Evolutionary conservation across 139 green algal genomes (phyloP), one percentile per base, ranked within the genome.

Genomic region (Chlamydomonas asymmetrica): DNA sequence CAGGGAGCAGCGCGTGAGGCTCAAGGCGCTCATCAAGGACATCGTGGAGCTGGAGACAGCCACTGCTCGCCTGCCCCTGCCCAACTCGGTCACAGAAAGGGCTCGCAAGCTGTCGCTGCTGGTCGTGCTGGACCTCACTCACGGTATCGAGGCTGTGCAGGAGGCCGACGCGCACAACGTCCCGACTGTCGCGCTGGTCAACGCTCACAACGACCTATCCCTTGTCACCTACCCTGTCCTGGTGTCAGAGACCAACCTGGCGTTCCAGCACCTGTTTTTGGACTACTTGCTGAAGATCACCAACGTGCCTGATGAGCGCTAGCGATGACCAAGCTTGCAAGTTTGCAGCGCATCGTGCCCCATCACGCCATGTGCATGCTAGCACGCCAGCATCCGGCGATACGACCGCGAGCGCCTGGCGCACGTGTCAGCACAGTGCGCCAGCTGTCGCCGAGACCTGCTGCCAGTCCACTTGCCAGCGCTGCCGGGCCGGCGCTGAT

Each of bases 151-250:
- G 13, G 83, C 72, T 8, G 66, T 88, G 22, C 64, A 69, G n/a
- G 84, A 88, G 63, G 84, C 84, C 5, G 52, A 61, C 35, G 52
- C 66, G 22, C 37, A 50, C 13, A 81, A 81, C 62, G 73, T 88
- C 18, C 82, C 82, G 3, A 85, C 80, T 2, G 67, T 79, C 1
- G 71, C 73, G 0, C 52, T 88, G 35, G 77, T 85, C 13, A 88
- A 88, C 60, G 78, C 65, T 8, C 70, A 88, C 66, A 77, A 61
- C 6, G 60, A 80, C 38, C 52, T 81, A 1, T 45, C 56, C 5
- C 23, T 49, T 6, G 76, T 90, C 37, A 88, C 85, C 3, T 88
- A 83, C 68, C 85, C 85, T 0, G 61, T 90, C 18, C 80, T 82
- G 25, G 85, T 74, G 0, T 54, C 60, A 0, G 84, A 85, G 59